Conservation (phyloP, 305 asterid species). For the Lippia alba region DNA sequence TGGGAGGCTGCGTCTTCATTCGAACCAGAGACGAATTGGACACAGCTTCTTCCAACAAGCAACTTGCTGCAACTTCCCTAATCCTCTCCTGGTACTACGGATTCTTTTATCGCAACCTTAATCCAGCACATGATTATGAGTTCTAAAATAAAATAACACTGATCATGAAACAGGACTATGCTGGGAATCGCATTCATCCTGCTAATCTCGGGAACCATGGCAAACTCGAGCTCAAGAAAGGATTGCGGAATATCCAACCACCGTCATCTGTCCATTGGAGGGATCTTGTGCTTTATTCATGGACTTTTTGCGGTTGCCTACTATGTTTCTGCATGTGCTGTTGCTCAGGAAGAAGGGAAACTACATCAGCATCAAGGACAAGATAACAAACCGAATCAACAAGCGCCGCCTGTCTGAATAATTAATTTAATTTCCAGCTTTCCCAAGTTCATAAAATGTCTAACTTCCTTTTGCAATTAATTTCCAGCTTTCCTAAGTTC, state of each 20-base stretch:
- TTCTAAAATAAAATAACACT: background rate
- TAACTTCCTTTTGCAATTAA: background rate
- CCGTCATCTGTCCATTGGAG: conserved; percentile 71
- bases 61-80: conserved; percentile 75
- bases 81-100: conserved; percentile 63
- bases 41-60: conserved; percentile 68
- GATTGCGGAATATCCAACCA: conserved; percentile 70
- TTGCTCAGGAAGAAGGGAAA: conserved; percentile 50
- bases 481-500: background rate
- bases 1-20: conserved; percentile 72
- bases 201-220: conserved; percentile 69
- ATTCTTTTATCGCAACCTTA: no score
- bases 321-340: conserved; percentile 67
- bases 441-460: background rate
- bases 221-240: conserved; percentile 64
- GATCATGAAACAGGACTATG: conserved; percentile 52
- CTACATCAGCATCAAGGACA: conserved; percentile 43
- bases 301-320: conserved; percentile 79
- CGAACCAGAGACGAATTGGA: conserved; percentile 72
- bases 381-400: conserved; percentile 45
- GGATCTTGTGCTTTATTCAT: conserved; percentile 80
- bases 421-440: background rate
- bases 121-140: no score
- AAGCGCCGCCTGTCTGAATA: conserved; percentile 37
- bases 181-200: conserved; percentile 65